phyloP scores from a whole-genome alignment of 2,329 filamentous ascomycete species.

The Trichoderma gracile region DNA sequence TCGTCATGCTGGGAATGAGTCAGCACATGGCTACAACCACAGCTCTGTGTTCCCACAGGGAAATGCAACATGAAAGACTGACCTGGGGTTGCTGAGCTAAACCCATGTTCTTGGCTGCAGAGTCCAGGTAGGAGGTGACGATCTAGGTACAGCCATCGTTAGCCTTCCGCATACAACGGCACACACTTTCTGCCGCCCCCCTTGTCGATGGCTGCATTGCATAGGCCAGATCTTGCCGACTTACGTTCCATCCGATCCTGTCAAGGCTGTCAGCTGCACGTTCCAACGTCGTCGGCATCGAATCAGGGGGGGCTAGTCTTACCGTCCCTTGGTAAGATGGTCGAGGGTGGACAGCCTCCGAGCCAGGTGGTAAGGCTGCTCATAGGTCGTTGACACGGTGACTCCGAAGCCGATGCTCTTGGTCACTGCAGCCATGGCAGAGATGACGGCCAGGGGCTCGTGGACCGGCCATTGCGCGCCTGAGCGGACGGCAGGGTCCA shows the following conservation, averaged over 20 bases:
- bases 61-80: constrained; percentile 13
- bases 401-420: constrained; percentile 69
- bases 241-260: constrained; percentile 58
- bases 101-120: constrained; percentile 66
- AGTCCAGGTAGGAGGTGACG: constrained; percentile 71
- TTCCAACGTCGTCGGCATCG: not conserved
- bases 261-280: not conserved
- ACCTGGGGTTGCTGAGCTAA: constrained; percentile 52
- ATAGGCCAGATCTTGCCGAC: constrained; percentile 27
- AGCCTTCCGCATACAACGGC: constrained; percentile 32
- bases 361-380: constrained; percentile 69
- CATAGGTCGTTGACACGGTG: constrained; percentile 69
- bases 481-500: constrained; percentile 61
- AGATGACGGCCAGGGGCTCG: constrained; percentile 64
- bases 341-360: constrained; percentile 66
- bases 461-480: constrained; percentile 72
- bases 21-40: not conserved
- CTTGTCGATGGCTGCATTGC: constrained; percentile 1
- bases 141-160: constrained; percentile 43
- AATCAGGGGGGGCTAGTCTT: constrained; percentile 12
- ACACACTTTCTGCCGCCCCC: not conserved
- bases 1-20: constrained; percentile 57
- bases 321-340: constrained; percentile 65
- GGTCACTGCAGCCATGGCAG: constrained; percentile 70
- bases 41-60: not conserved